phyloP scores from a whole-genome alignment of 306 rosid species.

The Myrica gale region DNA sequence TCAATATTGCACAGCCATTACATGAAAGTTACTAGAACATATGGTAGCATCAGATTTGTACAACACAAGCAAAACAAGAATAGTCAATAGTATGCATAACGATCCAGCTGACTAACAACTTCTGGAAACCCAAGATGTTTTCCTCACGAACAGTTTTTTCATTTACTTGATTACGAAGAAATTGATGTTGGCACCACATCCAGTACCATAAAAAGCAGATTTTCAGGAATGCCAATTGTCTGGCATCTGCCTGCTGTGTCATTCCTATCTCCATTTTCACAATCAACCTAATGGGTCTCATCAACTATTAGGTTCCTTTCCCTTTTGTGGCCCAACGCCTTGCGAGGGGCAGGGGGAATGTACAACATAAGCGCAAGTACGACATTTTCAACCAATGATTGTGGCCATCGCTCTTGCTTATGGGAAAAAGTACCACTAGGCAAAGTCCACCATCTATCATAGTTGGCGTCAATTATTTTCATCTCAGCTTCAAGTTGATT shows the following conservation, averaged over 20 bases:
- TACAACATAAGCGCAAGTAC: not conserved
- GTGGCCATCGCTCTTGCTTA: not conserved
- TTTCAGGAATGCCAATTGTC: not conserved
- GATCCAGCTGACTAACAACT: not conserved
- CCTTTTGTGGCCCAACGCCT: too few species aligned
- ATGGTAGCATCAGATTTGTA: not conserved
- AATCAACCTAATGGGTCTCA: not conserved
- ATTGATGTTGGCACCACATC: not conserved
- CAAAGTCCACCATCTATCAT: not conserved
- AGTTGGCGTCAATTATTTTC: not conserved
- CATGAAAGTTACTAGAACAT: not conserved
- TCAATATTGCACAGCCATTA: conserved; percentile 8
- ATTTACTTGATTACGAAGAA: not conserved
- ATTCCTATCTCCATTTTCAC: not conserved
- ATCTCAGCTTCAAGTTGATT: not conserved
- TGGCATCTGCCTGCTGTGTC: not conserved
- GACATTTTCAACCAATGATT: not conserved
- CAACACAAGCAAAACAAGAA: not conserved
- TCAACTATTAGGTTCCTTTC: too few species aligned
- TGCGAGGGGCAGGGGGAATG: not conserved
- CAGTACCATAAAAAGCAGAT: not conserved
- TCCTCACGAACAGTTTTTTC: not conserved
- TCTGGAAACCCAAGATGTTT: not conserved
- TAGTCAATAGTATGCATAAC: not conserved
- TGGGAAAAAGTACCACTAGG: not conserved